A percentile compares a stretch with the other conserved stretches of the same genome.
phyloP scores from a whole-genome alignment of 2,329 filamentous ascomycete species.

The Colletotrichum truncatum region DNA sequence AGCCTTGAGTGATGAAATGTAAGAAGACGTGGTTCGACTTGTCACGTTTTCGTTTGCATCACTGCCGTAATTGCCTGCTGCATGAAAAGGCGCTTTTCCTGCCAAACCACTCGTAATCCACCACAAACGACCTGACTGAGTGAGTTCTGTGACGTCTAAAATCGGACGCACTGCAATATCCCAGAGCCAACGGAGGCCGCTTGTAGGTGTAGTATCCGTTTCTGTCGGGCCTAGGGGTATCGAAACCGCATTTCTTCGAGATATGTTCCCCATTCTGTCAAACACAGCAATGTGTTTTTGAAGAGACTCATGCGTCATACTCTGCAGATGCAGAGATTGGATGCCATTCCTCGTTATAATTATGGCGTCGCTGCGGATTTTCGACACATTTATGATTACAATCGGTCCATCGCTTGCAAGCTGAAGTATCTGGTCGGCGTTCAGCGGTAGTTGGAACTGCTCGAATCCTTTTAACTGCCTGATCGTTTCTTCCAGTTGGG shows the following conservation, averaged over 20 bases:
- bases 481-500: rapidly evolving
- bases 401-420: neutral
- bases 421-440: neutral
- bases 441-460: neutral
- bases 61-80: neutral
- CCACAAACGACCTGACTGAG: neutral
- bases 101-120: neutral
- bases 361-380: neutral
- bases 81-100: neutral
- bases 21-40: neutral
- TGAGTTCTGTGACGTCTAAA: neutral
- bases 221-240: rapidly evolving
- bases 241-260: neutral
- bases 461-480: neutral
- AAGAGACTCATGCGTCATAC: neutral
- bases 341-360: neutral
- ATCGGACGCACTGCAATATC: neutral
- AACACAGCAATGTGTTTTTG: neutral
- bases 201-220: rapidly evolving
- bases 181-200: neutral
- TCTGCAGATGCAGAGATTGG: neutral
- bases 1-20: neutral
- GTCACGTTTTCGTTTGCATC: neutral
- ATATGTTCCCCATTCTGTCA: neutral
- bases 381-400: neutral